Conservation (phyloP, 129 eudicot species). For the Centrapalus pauciflorus region DNA sequence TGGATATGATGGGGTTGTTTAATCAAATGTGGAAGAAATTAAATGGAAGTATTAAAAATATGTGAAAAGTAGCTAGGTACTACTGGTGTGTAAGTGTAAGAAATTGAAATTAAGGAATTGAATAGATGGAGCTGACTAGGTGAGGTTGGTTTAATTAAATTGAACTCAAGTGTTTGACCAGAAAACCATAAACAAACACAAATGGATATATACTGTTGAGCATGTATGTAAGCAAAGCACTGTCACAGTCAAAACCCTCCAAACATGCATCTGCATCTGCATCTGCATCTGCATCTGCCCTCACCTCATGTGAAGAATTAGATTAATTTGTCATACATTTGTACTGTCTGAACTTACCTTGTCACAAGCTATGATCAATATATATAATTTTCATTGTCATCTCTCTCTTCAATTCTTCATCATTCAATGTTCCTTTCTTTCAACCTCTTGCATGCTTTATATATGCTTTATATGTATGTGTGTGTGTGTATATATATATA, state of each 20-base stretch:
- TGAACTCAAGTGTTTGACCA: conserved; percentile 29
- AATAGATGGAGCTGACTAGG: not conserved
- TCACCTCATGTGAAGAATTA: conserved; percentile 35
- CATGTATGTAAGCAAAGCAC: conserved; percentile 34
- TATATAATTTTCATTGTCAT: no score
- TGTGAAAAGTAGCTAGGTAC: no score
- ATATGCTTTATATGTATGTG: no score
- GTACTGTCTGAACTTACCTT: conserved; percentile 30
- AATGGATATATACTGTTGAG: conserved; percentile 27
- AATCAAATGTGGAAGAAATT: not conserved
- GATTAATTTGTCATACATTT: conserved; percentile 36
- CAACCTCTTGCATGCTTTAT: no score
- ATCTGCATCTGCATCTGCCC: no score
- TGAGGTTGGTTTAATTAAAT: conserved; percentile 25
- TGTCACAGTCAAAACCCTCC: conserved; percentile 34
- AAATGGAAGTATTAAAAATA: not conserved
- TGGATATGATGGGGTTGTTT: no score
- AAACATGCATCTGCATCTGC: conserved; percentile 31
- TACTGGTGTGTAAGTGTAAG: not conserved
- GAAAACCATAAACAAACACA: conserved; percentile 35
- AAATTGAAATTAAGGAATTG: not conserved
- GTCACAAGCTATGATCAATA: conserved; percentile 24
- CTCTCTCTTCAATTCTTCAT: conserved; percentile 23
- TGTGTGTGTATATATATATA: conserved; percentile 3
- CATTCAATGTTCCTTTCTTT: conserved; percentile 34